Conservation (phyloP, 495 filamentous ascomycete genomes). For the Friedmanniomyces simplex region DNA sequence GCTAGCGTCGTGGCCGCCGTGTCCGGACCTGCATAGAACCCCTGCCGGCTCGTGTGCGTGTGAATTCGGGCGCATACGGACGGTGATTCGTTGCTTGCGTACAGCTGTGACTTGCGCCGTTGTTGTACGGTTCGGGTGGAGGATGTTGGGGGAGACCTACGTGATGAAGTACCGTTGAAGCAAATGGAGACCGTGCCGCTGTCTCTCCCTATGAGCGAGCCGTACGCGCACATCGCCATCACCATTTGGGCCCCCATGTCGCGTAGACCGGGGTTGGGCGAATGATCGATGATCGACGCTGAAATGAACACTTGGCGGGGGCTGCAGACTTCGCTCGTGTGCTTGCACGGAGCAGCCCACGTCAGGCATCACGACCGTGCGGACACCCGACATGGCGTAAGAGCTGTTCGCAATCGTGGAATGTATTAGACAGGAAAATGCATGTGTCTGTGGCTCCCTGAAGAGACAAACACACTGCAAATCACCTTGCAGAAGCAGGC, state of each 20-base stretch:
- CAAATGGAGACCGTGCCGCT: neutral
- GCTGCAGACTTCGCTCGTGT: neutral
- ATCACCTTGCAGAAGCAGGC: neutral
- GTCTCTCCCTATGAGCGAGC: neutral
- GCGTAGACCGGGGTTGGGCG: too few species aligned
- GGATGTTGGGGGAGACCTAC: neutral
- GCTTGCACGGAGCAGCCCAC: neutral
- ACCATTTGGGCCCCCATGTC: too few species aligned
- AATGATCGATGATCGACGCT: neutral
- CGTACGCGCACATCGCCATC: too few species aligned
- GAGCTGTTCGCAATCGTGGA: neutral
- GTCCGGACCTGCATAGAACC: neutral
- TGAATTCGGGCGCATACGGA: neutral
- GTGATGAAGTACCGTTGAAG: neutral
- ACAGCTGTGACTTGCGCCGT: neutral
- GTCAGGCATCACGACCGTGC: neutral
- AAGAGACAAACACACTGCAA: too few species aligned
- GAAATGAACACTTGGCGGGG: neutral
- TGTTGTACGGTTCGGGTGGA: neutral
- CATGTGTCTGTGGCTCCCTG: too few species aligned
- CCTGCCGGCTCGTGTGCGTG: neutral
- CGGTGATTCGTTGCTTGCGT: neutral
- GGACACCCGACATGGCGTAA: neutral
- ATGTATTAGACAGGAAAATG: too few species aligned
- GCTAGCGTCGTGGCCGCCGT: neutral